Percentiles rank a stretch among this genome's conserved stretches.
Conservation (phyloP, 129 eudicot species). For the Ambrosia artemisiifolia region DNA sequence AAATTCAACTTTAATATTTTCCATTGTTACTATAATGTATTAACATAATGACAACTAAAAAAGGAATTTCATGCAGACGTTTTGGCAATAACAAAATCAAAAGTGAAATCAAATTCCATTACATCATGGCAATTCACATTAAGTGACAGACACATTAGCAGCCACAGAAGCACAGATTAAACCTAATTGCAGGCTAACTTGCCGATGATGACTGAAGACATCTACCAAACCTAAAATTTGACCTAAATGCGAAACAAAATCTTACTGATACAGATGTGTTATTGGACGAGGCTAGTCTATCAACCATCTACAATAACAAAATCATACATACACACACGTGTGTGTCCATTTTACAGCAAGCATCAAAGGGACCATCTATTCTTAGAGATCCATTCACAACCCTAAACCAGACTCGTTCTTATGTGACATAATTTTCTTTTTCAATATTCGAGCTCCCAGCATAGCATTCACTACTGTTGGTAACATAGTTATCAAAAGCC, state of each 20-base stretch:
- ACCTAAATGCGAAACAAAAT: slow-evolving; percentile 18
- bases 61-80: not conserved
- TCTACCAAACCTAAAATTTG: not conserved
- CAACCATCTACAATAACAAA: not conserved
- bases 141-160: not conserved
- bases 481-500: too few relatives aligned
- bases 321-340: not conserved
- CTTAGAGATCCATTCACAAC: not conserved
- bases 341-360: not conserved
- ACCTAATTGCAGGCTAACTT: not conserved
- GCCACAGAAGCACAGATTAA: not conserved
- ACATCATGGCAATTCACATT: slow-evolving; percentile 3
- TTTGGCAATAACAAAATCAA: not conserved
- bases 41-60: not conserved
- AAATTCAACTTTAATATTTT: not conserved
- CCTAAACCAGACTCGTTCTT: not conserved
- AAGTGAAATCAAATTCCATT: not conserved
- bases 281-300: slow-evolving; percentile 1
- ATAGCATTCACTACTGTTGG: not conserved
- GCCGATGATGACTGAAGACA: too few relatives aligned
- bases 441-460: not conserved
- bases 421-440: not conserved
- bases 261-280: slow-evolving; percentile 32
- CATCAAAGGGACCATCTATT: not conserved
- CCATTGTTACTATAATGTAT: not conserved